phyloP scores from a whole-genome alignment of 306 rosid species.

The Lablab purpureus region DNA sequence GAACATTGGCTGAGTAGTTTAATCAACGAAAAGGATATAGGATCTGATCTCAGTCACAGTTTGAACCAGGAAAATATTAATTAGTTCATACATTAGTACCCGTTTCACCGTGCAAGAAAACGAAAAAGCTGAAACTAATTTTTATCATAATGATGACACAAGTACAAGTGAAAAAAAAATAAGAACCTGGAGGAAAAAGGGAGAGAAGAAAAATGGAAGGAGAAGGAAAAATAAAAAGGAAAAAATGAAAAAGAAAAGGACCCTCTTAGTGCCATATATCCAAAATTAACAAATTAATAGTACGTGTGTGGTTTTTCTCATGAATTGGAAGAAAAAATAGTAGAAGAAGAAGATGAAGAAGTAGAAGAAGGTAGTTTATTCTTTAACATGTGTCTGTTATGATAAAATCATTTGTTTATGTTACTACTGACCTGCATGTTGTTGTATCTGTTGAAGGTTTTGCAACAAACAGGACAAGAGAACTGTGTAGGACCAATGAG shows the following conservation, averaged over 20 bases:
- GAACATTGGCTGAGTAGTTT: slow-evolving; percentile 83
- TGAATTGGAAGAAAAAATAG: background rate
- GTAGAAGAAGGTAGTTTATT: background rate
- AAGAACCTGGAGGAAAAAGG: background rate
- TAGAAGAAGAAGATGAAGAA: background rate
- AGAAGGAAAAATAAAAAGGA: background rate
- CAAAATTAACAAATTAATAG: slow-evolving; percentile 32
- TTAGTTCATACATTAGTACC: slow-evolving; percentile 17
- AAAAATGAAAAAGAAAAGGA: slow-evolving; percentile 11
- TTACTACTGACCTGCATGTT: slow-evolving; percentile 61
- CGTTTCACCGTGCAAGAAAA: slow-evolving; percentile 8
- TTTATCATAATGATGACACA: background rate
- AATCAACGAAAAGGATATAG: slow-evolving; percentile 56
- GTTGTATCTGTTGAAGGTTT: slow-evolving; percentile 94
- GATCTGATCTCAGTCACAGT: slow-evolving; percentile 57
- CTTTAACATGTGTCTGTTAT: background rate
- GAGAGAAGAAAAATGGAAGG: background rate
- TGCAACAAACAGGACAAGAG: slow-evolving; percentile 91
- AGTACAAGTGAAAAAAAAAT: slow-evolving; percentile 8
- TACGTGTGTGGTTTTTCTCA: background rate
- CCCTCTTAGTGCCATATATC: slow-evolving; percentile 33
- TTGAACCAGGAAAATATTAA: slow-evolving; percentile 48
- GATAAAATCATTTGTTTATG: background rate
- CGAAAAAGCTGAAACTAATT: background rate
- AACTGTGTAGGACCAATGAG: slow-evolving; percentile 80